Base-by-base conservation (phyloP, 192 early-diverging fungal species). In the Mortierella antarctica region DNA sequence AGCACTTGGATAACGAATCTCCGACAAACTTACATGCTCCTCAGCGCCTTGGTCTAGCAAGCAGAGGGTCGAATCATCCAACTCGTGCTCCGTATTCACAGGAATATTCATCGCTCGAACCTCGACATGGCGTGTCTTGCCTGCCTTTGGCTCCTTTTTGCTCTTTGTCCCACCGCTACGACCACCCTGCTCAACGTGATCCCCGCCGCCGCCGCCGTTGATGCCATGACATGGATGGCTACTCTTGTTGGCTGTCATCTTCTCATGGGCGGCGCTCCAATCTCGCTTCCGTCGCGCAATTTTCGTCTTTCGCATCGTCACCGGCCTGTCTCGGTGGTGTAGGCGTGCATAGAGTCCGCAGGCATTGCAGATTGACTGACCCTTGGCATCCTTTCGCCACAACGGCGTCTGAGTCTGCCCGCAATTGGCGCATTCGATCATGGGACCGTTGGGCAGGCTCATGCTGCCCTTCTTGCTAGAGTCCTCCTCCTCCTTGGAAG, bases 341-440 rank as follows among this genome's bases (percentile, higher is more conserved):
- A 88, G 76, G 10, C 85, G 86, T 18, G 88, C 73, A 66, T 89
- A 89, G 7, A 89, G 75, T 11, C 92, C 92, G 74, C 94, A 95
- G 5, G 94, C 94, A 68, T 95, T 95, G 74, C 94, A 95, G 20
- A 94, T 87, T 7, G 93, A 86, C 66, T 90, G 86, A 58, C 92
- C 92, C 61, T 89, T 84, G 15, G 90, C 88, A 65, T 93, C 89
- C 62, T 93, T 90, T 7, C 94, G 88, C 94, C 94, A 95, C 57
- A 95, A 84, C 11, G 94, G 94, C 17, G 94, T 95, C 62, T 90
- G 87, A 0, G 91, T 94, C 57, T 93, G 93, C 14, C 87, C 86
- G 61, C 94, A 95, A 70, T 93, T 93, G 52, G 88, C 83, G 65
- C 94, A 95, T 55, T 80, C 71, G n/a, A 81, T 70, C 2, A 44